Percentiles rank a stretch among this genome's conserved stretches.
phyloP scores from a whole-genome alignment of 2,329 filamentous ascomycete species.

The Penicillium concentricum region DNA sequence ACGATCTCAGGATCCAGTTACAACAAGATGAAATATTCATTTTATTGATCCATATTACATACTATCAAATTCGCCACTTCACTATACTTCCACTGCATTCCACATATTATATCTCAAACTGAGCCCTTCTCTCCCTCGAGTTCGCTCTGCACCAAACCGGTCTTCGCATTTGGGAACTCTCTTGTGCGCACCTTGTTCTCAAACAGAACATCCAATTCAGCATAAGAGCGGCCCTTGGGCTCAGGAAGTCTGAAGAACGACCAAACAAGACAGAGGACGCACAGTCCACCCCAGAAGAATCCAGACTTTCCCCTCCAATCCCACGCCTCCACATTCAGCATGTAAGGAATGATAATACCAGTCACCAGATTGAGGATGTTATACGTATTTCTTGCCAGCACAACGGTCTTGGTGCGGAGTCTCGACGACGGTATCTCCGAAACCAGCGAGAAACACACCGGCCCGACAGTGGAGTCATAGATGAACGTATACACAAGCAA shows the following conservation, averaged over 20 bases:
- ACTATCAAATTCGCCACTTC: background rate
- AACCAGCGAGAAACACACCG: constrained; percentile 54
- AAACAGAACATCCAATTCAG: constrained; percentile 78
- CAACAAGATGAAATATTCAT: background rate
- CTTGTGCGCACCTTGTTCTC: constrained; percentile 65
- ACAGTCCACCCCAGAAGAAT: constrained; percentile 78
- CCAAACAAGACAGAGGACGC: constrained; percentile 72
- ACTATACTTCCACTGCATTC: background rate
- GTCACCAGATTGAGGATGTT: constrained; percentile 45
- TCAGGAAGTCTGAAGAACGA: constrained; percentile 75
- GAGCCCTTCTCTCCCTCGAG: background rate
- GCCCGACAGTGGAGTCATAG: constrained; percentile 56
- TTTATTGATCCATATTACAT: background rate
- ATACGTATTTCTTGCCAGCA: constrained; percentile 51
- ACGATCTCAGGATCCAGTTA: background rate
- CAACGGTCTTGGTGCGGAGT: constrained; percentile 55
- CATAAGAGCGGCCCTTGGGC: constrained; percentile 72
- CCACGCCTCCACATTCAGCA: constrained; percentile 81
- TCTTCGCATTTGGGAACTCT: constrained; percentile 59
- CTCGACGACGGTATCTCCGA: constrained; percentile 55
- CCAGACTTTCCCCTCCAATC: constrained; percentile 78
- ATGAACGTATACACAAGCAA: constrained; percentile 54
- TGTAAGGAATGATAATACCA: constrained; percentile 77
- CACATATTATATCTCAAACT: background rate
- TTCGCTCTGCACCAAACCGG: constrained; percentile 28